Base-by-base conservation (phyloP, 495 filamentous ascomycete genomes). In the Neurospora sp. region DNA sequence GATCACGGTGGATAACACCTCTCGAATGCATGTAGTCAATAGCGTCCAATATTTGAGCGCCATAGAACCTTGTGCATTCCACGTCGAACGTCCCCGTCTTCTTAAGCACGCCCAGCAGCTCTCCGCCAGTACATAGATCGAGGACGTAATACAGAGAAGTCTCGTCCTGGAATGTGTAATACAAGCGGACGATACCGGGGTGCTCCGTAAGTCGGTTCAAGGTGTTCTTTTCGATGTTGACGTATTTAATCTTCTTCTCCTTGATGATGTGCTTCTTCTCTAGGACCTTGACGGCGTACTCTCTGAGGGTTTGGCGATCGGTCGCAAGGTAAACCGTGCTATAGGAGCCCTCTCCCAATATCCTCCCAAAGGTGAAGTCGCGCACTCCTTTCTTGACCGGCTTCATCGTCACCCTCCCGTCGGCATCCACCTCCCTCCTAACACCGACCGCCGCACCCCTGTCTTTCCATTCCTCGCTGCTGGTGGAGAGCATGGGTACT, bases 261-360 rank as follows among this genome's bases (percentile, higher is more conserved):
- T 98, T 98, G 86, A 99, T 98, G 77, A 99, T 99, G 82, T 99
- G 96, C 75, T 94, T 90, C 84, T 99, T 99, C 82, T 98, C 96
- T 48, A 99, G 86, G 37, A 99, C 95, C 79, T 99, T 99, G 83
- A 99, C 95, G 38, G 96, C 96, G 79, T 97, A 98, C 81, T 99
- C 96, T 74, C 96, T 96, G 66, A 96, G 83, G 0, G 94, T 98
- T 81, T 97, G 94, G 69, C 96, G 89, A 78, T 99, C 96, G 6
- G 96, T 98, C 66, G 95, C 96, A 59, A 96, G 89, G 71, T 96
- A 89, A 69, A 99, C 96, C 18, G 94, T 98, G 80, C 95, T 98
- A 85, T 99, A 99, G 5, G 96, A 98, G 10, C 96, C 96, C 81
- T 99, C 96, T 41, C 96, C 96, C 10, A 99, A 85, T 31, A 94